phyloP scores from a whole-genome alignment of 495 filamentous ascomycete genomes.

The Aspergillus sparsus region DNA sequence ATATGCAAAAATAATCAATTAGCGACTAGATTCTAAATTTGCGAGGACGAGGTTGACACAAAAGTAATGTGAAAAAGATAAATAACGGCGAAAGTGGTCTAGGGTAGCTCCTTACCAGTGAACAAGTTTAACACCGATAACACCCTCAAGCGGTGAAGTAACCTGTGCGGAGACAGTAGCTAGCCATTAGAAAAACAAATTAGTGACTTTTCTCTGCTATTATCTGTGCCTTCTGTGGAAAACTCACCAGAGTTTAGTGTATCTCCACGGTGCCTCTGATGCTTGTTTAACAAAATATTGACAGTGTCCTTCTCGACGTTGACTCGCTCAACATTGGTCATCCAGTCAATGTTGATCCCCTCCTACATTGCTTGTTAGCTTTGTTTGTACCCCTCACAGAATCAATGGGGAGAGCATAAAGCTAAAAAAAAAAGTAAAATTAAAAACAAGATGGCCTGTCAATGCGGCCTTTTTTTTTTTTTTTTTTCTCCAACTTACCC shows the following conservation, averaged over 20 bases:
- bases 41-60: no score
- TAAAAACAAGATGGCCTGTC: background rate
- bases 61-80: background rate
- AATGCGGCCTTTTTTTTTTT: no score
- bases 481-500: slow-evolving; percentile 25
- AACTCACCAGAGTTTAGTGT: slow-evolving; percentile 57
- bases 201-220: background rate
- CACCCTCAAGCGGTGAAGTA: slow-evolving; percentile 60
- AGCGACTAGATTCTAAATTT: background rate
- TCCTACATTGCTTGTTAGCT: slow-evolving; percentile 29
- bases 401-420: background rate
- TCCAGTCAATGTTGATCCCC: slow-evolving; percentile 47
- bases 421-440: no score
- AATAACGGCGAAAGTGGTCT: no score
- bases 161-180: slow-evolving; percentile 34
- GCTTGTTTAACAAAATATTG: slow-evolving; percentile 44
- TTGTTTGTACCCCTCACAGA: background rate
- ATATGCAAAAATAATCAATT: background rate
- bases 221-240: background rate
- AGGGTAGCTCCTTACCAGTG: slow-evolving; percentile 58
- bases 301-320: slow-evolving; percentile 37
- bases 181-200: slow-evolving; percentile 2
- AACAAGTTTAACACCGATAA: slow-evolving; percentile 62
- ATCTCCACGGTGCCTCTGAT: slow-evolving; percentile 53
- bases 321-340: slow-evolving; percentile 49